Base-by-base conservation (phyloP, 2,329 filamentous ascomycete species). In the Setomelanomma holmii region DNA sequence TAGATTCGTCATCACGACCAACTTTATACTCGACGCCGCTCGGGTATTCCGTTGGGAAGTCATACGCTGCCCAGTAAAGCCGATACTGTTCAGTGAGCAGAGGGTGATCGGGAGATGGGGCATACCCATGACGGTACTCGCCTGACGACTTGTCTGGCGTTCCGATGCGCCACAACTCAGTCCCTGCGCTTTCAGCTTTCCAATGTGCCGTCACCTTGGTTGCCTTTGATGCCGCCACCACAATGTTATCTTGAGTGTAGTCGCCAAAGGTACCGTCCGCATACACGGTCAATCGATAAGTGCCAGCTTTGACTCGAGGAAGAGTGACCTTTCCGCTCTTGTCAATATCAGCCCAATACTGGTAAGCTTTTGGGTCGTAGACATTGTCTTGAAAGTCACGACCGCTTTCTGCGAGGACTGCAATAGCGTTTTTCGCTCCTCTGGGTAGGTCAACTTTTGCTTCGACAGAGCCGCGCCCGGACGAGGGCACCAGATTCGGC, bases 231-330 rank as follows among this genome's bases (percentile, higher is more conserved):
- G 79, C 74, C 3, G 62, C 61, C 4, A 86, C 67, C 3, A 73
- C 72, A 11, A 83, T 66, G 30, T 78, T 74, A 50, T 88, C 85
- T 52, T 83, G 78, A 1, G 78, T 72, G 58, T 79, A 86, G 56
- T 86, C 78, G 1, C 85, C 85, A 54, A 88, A 88, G 34, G 87
- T 76, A 0, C 82, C 83, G 4, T 84, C 81, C 0, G 84, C 86
- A 58, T 87, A 87, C 22, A 88, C 75, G 1, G 85, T 88, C 10
- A 88, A 72, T 4, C 85, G 78, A 68, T 87, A 88, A 1, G 75
- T 83, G 7, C 83, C 86, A 4, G 78, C 80, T 57, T 81, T 82
- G 40, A 87, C 80, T 10, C 78, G 76, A 36, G 75, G 79, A 51
- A 88, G 84, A 16, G 67, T 72, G 6, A 84, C 82, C 5, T 72